Evolutionary conservation across 2,329 filamentous ascomycete species (phyloP).

Genomic region (Clathrospora elynae): DNA sequence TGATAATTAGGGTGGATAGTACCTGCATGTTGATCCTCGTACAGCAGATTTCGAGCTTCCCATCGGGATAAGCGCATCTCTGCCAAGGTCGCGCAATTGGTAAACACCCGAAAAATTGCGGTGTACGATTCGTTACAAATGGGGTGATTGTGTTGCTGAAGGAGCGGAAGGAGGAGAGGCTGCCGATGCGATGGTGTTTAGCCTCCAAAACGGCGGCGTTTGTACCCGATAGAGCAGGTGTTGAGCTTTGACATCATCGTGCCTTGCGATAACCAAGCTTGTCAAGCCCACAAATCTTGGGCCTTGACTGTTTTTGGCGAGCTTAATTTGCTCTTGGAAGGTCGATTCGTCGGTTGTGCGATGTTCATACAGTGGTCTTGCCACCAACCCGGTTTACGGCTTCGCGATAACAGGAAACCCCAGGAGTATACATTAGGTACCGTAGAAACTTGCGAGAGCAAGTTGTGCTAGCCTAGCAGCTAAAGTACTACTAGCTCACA

Average conservation of each 20-base stretch:
- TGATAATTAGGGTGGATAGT: slow-evolving; percentile 7
- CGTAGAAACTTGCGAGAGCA: too few species aligned
- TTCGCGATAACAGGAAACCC: too few species aligned
- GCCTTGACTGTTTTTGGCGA: slow-evolving; percentile 7
- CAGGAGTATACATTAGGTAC: too few species aligned
- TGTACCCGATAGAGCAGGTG: slow-evolving; percentile 13
- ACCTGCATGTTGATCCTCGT: slow-evolving; percentile 7
- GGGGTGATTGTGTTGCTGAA: neutral
- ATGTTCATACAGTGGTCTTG: neutral
- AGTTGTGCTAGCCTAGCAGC: too few species aligned
- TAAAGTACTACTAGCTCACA: too few species aligned
- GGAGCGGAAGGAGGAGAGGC: neutral
- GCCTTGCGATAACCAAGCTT: slow-evolving; percentile 17
- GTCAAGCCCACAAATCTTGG: slow-evolving; percentile 13
- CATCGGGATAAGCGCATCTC: neutral
- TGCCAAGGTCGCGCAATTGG: neutral
- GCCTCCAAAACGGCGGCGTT: slow-evolving; percentile 1
- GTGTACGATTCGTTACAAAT: neutral
- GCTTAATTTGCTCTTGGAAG: slow-evolving; percentile 20
- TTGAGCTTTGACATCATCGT: slow-evolving; percentile 4
- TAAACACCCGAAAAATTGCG: neutral
- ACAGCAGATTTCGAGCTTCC: neutral
- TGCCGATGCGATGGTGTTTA: neutral
- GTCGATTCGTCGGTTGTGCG: neutral
- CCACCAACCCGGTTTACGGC: slow-evolving; percentile 12